Conservation (phyloP, 805 yeast species). For the Saccharomyces eubayanus region DNA sequence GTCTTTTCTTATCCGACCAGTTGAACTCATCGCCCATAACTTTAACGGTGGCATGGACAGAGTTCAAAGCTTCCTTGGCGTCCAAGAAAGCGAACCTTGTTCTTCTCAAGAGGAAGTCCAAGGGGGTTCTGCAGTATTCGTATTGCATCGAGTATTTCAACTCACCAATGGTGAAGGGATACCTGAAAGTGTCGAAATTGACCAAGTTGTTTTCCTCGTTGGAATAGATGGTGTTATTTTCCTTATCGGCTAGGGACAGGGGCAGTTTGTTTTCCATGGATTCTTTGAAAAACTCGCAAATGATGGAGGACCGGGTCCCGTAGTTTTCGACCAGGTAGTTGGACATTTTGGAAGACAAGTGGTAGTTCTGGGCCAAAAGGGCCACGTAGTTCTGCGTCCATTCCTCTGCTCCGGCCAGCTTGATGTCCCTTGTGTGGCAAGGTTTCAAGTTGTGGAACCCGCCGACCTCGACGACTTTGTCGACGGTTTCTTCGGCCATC, state of each 20-base stretch:
- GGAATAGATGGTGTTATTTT: constrained; percentile 3
- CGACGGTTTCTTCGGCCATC: constrained; percentile 92
- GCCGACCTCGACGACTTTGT: constrained; percentile 51
- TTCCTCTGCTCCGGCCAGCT: constrained; percentile 73
- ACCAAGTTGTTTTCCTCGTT: constrained; percentile 2
- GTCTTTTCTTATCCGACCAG: constrained; percentile 59
- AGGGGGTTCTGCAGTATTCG: constrained; percentile 82
- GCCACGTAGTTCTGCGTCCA: constrained; percentile 69
- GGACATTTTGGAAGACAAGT: constrained; percentile 65
- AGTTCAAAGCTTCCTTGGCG: constrained; percentile 69
- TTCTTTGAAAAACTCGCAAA: constrained; percentile 48
- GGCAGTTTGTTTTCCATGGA: constrained; percentile 54
- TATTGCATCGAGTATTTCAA: constrained; percentile 69
- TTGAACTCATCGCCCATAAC: constrained; percentile 71
- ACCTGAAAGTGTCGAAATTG: constrained; percentile 41
- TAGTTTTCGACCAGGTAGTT: constrained; percentile 77
- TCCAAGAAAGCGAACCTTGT: constrained; percentile 87
- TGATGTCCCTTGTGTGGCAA: constrained; percentile 36
- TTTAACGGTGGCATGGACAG: constrained; percentile 78
- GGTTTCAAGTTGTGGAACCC: constrained; percentile 34
- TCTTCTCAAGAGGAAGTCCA: constrained; percentile 88
- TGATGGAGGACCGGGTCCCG: constrained; percentile 80
- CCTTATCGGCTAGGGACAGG: constrained; percentile 48
- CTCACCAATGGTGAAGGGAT: constrained; percentile 89
- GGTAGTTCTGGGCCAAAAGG: constrained; percentile 70